Evolutionary conservation across 306 rosid species (phyloP).

Genomic region (Sphenostylis stenocarpa): DNA sequence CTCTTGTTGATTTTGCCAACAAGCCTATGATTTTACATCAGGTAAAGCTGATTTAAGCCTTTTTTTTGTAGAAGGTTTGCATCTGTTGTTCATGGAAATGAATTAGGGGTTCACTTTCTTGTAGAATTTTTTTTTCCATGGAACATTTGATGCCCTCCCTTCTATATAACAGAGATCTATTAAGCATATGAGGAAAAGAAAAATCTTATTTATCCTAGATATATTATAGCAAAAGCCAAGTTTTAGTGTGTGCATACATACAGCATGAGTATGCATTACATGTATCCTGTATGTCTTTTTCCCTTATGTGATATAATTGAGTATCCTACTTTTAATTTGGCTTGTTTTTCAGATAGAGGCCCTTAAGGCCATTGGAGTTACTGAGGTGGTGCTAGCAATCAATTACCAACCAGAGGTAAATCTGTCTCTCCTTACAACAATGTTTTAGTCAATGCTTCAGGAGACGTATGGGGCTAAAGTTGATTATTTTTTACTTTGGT

Average conservation of each 20-base stretch:
- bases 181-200: not conserved
- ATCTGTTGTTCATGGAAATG: not conserved
- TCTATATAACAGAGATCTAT: not conserved
- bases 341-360: constrained; percentile 81
- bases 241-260: not conserved
- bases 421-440: not conserved
- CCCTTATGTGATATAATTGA: not conserved
- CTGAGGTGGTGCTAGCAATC: constrained; percentile 95
- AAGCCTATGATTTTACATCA: constrained; percentile 99
- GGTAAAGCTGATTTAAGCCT: constrained; percentile 50
- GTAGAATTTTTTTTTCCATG: constrained; percentile 10
- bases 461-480: constrained; percentile 19
- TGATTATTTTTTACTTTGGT: constrained; percentile 16
- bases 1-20: constrained; percentile 99
- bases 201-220: constrained; percentile 1
- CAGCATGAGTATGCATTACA: not conserved
- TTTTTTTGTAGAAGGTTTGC: not conserved
- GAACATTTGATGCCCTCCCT: constrained; percentile 3
- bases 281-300: not conserved
- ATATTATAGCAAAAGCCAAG: not conserved
- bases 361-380: constrained; percentile 90
- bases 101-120: constrained; percentile 6
- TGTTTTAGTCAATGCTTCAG: constrained; percentile 27
- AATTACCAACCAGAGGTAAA: constrained; percentile 98
- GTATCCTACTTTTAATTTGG: constrained; percentile 13